Conservation (phyloP, 345 rosid genomes). For the Hibiscus trionum region DNA sequence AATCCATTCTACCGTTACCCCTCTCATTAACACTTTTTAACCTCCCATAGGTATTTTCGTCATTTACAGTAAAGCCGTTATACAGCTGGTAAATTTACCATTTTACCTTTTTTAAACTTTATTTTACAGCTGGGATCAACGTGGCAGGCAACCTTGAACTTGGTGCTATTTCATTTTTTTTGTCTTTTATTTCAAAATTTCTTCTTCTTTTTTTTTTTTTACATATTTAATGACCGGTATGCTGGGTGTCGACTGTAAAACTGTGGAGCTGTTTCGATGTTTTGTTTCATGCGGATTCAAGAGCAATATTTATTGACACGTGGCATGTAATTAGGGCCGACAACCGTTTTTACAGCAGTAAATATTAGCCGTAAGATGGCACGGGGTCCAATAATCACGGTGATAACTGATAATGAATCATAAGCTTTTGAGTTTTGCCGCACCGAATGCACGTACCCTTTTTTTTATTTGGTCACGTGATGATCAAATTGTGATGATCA, state of each 20-base stretch:
- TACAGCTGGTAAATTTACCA: constrained; percentile 4
- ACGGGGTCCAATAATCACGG: not conserved
- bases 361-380: not conserved
- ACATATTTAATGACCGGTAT: not conserved
- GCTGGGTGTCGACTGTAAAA: not conserved
- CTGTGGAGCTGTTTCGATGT: not conserved
- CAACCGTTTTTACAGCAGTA: not conserved
- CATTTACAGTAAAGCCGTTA: not conserved
- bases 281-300: not conserved
- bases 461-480: not conserved
- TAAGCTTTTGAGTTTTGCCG: not conserved
- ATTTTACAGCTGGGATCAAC: constrained; percentile 25
- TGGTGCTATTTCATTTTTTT: constrained; percentile 9
- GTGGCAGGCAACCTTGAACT: constrained; percentile 29
- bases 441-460: not conserved
- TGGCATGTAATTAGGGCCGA: not conserved
- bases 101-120: not conserved
- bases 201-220: not conserved
- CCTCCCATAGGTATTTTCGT: constrained; percentile 4
- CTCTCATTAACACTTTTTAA: not conserved
- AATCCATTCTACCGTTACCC: not conserved
- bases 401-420: not conserved
- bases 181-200: not conserved
- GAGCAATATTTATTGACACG: not conserved
- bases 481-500: not conserved